Conservation (phyloP, 352 stramenopile species). For the Halophytophthora batemanensis region DNA sequence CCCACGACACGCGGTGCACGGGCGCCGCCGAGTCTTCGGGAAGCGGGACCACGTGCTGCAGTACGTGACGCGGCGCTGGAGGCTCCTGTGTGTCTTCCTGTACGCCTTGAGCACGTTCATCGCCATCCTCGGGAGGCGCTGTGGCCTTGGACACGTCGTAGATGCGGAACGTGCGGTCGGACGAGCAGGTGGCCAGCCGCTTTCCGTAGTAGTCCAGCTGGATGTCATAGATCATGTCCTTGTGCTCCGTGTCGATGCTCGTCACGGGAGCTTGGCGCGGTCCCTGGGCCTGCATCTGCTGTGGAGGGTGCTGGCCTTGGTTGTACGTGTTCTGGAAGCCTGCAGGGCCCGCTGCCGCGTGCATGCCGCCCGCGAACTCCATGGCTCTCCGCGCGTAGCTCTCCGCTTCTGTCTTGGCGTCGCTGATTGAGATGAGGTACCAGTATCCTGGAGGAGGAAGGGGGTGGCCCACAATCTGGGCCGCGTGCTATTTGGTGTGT, state of each 20-base stretch:
- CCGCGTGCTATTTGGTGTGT: neutral
- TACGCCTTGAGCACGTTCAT: slow-evolving; percentile 1
- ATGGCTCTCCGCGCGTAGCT: slow-evolving; percentile 8
- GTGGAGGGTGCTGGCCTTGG: slow-evolving; percentile 5
- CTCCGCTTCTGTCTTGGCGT: too few species aligned
- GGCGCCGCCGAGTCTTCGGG: slow-evolving; percentile 63
- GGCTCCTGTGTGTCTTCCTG: slow-evolving; percentile 8
- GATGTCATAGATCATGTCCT: slow-evolving; percentile 89
- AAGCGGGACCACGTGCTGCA: slow-evolving; percentile 66
- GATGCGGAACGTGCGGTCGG: slow-evolving; percentile 79
- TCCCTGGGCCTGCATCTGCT: slow-evolving; percentile 23
- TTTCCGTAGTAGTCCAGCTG: slow-evolving; percentile 89
- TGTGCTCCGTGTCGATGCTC: slow-evolving; percentile 86
- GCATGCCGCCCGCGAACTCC: slow-evolving; percentile 16
- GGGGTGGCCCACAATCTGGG: neutral
- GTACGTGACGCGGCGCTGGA: slow-evolving; percentile 26
- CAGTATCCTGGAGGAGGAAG: too few species aligned
- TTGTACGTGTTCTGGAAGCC: slow-evolving; percentile 13
- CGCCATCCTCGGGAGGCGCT: slow-evolving; percentile 8
- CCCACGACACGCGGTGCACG: slow-evolving; percentile 79
- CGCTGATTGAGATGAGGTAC: too few species aligned
- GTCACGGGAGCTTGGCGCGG: slow-evolving; percentile 37
- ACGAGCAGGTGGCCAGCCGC: slow-evolving; percentile 75
- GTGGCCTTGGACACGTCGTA: slow-evolving; percentile 75
- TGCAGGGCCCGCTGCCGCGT: slow-evolving; percentile 1